Percentiles rank a stretch among this genome's conserved stretches.
These are phyloP conservation scores for Solanum sitiens DNA, from an alignment of 257 asterid species.

Conservation along the genomic window DNA sequence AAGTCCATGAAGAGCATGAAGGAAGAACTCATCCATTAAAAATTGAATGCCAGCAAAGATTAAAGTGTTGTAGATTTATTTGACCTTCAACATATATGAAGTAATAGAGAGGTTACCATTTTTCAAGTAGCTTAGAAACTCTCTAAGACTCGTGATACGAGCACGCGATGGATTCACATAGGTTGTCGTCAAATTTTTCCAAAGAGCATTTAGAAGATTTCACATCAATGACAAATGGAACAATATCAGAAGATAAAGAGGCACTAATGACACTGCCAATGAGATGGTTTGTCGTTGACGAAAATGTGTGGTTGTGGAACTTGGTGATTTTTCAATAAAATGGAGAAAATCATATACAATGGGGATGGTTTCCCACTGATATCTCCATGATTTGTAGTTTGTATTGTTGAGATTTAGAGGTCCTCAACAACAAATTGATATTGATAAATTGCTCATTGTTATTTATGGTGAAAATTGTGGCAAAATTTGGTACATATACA, in stretches of 20 bases:
- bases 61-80: not conserved
- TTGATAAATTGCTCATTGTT: not conserved
- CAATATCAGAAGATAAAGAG: not conserved
- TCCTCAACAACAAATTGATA: not conserved
- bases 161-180: not conserved
- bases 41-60: not conserved
- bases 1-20: not conserved
- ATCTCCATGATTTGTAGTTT: not conserved
- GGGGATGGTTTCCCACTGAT: not conserved
- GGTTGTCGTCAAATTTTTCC: not conserved
- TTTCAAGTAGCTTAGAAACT: not conserved
- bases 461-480: not conserved
- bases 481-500: not conserved
- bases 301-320: not conserved
- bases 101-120: not conserved
- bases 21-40: not conserved
- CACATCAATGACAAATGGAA: not conserved
- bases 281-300: not conserved
- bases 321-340: not conserved
- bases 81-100: not conserved
- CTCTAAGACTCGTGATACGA: not conserved
- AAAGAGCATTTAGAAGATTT: not conserved
- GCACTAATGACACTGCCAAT: not conserved
- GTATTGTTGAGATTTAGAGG: not conserved
- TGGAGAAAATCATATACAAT: not conserved